Evolutionary conservation across 1,284 basidiomycete genomes (phyloP).

Genomic region (Malassezia vespertilionis): DNA sequence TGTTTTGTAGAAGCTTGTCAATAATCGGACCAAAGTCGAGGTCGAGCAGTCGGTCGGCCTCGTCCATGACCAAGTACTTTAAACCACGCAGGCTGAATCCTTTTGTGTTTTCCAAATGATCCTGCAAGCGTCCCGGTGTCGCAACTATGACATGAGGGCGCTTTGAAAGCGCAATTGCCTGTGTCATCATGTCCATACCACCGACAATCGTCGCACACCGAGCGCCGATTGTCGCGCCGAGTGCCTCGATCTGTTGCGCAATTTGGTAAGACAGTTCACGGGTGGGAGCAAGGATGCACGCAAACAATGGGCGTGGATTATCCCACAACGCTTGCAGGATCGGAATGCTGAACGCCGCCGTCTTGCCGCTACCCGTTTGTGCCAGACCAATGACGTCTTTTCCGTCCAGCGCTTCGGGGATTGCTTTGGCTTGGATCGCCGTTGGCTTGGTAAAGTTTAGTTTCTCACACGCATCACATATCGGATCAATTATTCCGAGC

Average conservation of each 20-base stretch:
- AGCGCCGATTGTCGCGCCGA: conserved; percentile 66
- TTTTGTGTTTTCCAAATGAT: conserved; percentile 96
- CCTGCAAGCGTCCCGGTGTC: conserved; percentile 85
- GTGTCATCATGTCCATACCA: conserved; percentile 86
- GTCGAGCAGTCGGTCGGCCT: conserved; percentile 90
- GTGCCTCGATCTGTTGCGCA: conserved; percentile 82
- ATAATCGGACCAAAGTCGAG: conserved; percentile 96
- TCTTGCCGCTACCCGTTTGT: conserved; percentile 94
- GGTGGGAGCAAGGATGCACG: conserved; percentile 75
- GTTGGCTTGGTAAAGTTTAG: conserved; percentile 79
- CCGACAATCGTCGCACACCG: conserved; percentile 84
- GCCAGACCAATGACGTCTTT: conserved; percentile 96
- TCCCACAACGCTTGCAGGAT: conserved; percentile 96
- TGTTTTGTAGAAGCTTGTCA: conserved; percentile 89
- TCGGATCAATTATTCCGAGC: conserved; percentile 76
- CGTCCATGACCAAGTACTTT: conserved; percentile 89
- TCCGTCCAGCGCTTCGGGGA: conserved; percentile 80
- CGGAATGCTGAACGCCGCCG: conserved; percentile 89
- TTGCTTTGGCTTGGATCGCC: conserved; percentile 76
- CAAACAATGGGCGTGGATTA: conserved; percentile 83
- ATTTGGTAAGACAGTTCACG: conserved; percentile 94
- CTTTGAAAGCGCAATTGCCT: conserved; percentile 86
- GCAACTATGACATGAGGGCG: conserved; percentile 75
- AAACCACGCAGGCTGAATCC: conserved; percentile 80
- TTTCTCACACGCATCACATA: conserved; percentile 72